Base-by-base conservation (phyloP, 495 filamentous ascomycete species). In the Penicillium paxilli region DNA sequence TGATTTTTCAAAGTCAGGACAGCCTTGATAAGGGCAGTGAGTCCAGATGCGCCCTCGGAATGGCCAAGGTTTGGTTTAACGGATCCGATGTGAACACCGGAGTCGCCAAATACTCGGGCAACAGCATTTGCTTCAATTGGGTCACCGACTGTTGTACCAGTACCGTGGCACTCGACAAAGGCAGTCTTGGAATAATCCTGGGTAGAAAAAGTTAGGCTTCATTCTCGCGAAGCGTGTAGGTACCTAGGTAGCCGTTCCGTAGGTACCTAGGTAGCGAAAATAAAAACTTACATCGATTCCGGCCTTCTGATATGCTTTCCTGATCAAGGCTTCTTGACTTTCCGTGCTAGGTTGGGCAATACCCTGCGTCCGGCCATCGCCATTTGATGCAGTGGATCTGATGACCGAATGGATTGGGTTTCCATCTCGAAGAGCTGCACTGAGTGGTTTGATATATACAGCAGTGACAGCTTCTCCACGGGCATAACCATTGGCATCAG, bases 401-500 rank as follows among this genome's bases (percentile, higher is more conserved):
- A 80, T 73, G 1, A 79, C 51, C 0, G 69, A 71, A 1, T 74
- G 58, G 20, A 80, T 67, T 0, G 75, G 67, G 41, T 74, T 65
- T 1, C 57, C 57, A 32, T 72, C 74, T 0, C 41, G 37, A 19
- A 41, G 4, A 11, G 37, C 37, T 7, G 64, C 47, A 6, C 47
- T 47, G 5, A 71, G 33, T 0, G 24, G 38, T 51, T 73, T 78
- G 14, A 80, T 40, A 24, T 65, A 72, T 2, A 77, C 35, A 0
- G 68, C 68, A 37, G 33, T 63, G 12, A 77, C 55, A 0, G 65
- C 70, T 55, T 90, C 87, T 14, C 76, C 87, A 14, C 86, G 77
- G 0, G 69, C 83, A 59, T 85, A 90, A 0, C 87, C 87, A 52
- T 85, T 78, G 0, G 83, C 87, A 16, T 68, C n/a, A 21, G 74